These are phyloP conservation scores for Pseudotulostoma volvatum DNA, from an alignment of 495 filamentous ascomycete species.

Conservation along the genomic window DNA sequence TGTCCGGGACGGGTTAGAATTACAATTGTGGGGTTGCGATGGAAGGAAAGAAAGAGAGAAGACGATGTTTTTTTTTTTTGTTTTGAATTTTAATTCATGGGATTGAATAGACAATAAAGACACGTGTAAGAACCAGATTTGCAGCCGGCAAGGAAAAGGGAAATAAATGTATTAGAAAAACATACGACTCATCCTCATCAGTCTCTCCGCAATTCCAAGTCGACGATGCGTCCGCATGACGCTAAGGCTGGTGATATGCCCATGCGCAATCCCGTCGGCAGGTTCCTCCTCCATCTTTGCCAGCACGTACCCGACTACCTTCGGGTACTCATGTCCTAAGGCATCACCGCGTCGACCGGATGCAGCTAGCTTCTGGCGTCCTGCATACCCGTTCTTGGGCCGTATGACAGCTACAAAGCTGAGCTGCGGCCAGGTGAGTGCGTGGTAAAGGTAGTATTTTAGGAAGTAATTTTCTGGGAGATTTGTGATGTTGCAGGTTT, in stretches of 20 bases:
- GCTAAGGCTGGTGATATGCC: slow-evolving; percentile 86
- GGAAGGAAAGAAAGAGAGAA: neutral
- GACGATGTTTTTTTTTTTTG: too few relatives aligned
- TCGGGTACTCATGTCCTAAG: slow-evolving; percentile 66
- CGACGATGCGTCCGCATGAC: slow-evolving; percentile 96
- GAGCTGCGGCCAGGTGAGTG: slow-evolving; percentile 91
- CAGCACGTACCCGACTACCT: slow-evolving; percentile 97
- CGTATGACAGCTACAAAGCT: slow-evolving; percentile 93
- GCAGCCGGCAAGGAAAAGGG: too few relatives aligned
- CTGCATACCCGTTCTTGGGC: slow-evolving; percentile 41
- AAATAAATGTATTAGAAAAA: too few relatives aligned
- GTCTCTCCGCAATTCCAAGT: slow-evolving; percentile 85
- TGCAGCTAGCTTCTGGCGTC: slow-evolving; percentile 5
- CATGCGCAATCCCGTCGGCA: slow-evolving; percentile 74
- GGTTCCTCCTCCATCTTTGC: slow-evolving; percentile 99
- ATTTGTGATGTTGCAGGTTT: slow-evolving; percentile 97
- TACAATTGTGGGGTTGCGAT: neutral
- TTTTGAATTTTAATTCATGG: too few relatives aligned
- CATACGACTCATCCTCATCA: slow-evolving; percentile 92
- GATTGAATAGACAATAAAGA: neutral
- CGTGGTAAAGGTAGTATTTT: slow-evolving; percentile 99
- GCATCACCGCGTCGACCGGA: slow-evolving; percentile 9
- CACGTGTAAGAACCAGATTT: neutral
- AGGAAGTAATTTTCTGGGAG: slow-evolving; percentile 98
- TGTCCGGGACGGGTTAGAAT: slow-evolving; percentile 2